These are phyloP conservation scores for Rhodotorula diobovata DNA, from an alignment of 768 basidiomycete genomes.

Conservation along the genomic window DNA sequence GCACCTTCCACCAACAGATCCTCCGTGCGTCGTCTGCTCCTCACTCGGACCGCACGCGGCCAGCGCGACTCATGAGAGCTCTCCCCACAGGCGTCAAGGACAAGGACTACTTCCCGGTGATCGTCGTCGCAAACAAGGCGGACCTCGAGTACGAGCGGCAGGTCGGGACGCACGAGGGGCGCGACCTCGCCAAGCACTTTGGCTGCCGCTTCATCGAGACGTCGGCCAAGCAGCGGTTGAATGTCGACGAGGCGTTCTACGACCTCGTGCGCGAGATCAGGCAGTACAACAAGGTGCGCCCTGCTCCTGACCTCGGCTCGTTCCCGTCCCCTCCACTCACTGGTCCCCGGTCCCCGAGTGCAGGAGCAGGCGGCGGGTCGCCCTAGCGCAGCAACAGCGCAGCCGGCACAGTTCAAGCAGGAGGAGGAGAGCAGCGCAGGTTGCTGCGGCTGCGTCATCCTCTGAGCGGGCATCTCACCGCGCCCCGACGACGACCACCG, in stretches of 20 bases:
- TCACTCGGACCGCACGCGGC: rapidly evolving
- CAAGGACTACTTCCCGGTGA: slow-evolving; percentile 51
- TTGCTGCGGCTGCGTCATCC: slow-evolving; percentile 42
- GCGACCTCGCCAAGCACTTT: slow-evolving; percentile 74
- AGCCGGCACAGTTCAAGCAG: slow-evolving; percentile 35
- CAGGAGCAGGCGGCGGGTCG: slow-evolving; percentile 42
- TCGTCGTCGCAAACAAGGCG: slow-evolving; percentile 54
- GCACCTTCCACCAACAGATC: slow-evolving; percentile 52
- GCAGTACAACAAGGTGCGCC: slow-evolving; percentile 49
- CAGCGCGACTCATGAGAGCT: slow-evolving; percentile 1
- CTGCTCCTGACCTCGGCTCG: no score
- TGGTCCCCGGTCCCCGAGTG: rapidly evolving
- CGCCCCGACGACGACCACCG: no score
- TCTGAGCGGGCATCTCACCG: slow-evolving; percentile 7
- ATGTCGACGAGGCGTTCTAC: slow-evolving; percentile 53
- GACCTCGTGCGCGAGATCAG: slow-evolving; percentile 51
- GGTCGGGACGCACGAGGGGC: slow-evolving; percentile 87
- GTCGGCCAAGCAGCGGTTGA: slow-evolving; percentile 52
- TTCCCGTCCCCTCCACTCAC: not conserved
- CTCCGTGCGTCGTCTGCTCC: slow-evolving; percentile 42
- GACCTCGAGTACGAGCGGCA: slow-evolving; percentile 49
- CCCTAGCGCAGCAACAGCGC: slow-evolving; percentile 31
- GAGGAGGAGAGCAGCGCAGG: slow-evolving; percentile 38
- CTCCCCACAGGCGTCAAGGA: slow-evolving; percentile 49
- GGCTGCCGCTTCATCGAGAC: slow-evolving; percentile 51